Evolutionary conservation across 768 basidiomycete species (phyloP).

Genomic region (Daedaleopsis nitida): DNA sequence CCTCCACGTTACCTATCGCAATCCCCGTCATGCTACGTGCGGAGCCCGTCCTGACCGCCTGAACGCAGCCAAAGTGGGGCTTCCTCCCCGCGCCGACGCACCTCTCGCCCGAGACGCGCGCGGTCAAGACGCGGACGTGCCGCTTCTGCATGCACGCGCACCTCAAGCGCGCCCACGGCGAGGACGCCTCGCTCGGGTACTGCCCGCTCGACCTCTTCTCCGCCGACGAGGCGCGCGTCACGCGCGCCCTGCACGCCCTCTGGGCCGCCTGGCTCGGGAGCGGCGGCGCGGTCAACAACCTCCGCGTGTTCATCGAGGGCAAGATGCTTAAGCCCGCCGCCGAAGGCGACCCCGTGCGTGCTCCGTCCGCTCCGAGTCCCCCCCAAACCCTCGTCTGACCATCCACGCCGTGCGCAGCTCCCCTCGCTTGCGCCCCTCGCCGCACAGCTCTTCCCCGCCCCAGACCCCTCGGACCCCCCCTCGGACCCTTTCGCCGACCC

Average conservation of each 20-base stretch:
- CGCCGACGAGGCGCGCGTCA: slow-evolving; percentile 56
- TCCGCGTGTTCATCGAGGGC: slow-evolving; percentile 78
- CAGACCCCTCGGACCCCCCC: no score
- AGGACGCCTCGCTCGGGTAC: slow-evolving; percentile 50
- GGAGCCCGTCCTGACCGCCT: not conserved
- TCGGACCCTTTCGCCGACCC: not conserved
- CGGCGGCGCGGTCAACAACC: slow-evolving; percentile 73
- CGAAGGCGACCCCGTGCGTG: slow-evolving; percentile 40
- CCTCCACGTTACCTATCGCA: not conserved
- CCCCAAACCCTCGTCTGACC: slow-evolving; percentile 7
- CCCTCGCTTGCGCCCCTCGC: slow-evolving; percentile 24
- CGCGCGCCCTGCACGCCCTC: slow-evolving; percentile 64
- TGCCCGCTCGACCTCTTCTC: slow-evolving; percentile 95
- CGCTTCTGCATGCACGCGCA: slow-evolving; percentile 90
- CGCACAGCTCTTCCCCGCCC: slow-evolving; percentile 13
- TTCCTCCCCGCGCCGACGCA: slow-evolving; percentile 72
- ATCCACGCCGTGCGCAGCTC: not conserved
- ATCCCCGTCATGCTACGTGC: no score
- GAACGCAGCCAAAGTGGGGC: slow-evolving; percentile 92
- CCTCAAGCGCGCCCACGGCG: slow-evolving; percentile 45
- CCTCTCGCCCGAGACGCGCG: slow-evolving; percentile 58
- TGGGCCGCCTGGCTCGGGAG: slow-evolving; percentile 74
- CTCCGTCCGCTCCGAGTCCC: not conserved
- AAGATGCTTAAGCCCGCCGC: slow-evolving; percentile 56
- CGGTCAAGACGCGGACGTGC: slow-evolving; percentile 72